Conservation (phyloP, 345 rosid genomes). For the Melastoma malabathricum region DNA sequence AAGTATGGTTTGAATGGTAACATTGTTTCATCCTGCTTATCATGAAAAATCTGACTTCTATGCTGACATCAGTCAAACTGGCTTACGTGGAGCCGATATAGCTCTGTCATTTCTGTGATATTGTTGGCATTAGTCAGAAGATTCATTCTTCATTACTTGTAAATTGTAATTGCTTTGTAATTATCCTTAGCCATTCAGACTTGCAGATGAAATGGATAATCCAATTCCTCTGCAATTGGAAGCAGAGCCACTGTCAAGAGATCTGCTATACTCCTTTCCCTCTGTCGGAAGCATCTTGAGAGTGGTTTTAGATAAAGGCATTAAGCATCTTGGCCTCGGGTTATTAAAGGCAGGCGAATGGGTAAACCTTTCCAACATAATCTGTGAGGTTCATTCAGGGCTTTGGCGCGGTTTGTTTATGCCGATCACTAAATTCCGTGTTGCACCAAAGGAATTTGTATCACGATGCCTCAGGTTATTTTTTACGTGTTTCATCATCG, state of each 20-base stretch:
- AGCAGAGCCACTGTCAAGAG: slow-evolving; percentile 39
- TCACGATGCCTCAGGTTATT: slow-evolving; percentile 40
- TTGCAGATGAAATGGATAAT: slow-evolving; percentile 35
- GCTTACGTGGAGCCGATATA: too few relatives aligned
- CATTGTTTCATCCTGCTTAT: too few relatives aligned
- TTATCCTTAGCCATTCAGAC: slow-evolving; percentile 14
- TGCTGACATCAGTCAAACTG: not conserved
- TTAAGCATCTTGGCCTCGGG: slow-evolving; percentile 20
- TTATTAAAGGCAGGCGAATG: slow-evolving; percentile 42
- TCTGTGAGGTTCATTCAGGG: slow-evolving; percentile 46
- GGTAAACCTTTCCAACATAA: slow-evolving; percentile 41
- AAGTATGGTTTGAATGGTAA: too few relatives aligned
- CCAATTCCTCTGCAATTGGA: slow-evolving; percentile 39
- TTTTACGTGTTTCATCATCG: not conserved
- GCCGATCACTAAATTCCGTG: slow-evolving; percentile 29
- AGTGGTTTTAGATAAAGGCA: slow-evolving; percentile 27
- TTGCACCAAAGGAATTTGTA: slow-evolving; percentile 22
- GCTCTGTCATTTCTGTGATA: too few relatives aligned
- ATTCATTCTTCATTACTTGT: too few relatives aligned
- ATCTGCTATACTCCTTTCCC: slow-evolving; percentile 46
- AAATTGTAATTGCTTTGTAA: too few relatives aligned
- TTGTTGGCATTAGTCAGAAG: not conserved
- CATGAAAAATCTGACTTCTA: too few relatives aligned
- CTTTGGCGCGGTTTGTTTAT: slow-evolving; percentile 51
- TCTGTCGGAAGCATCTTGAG: slow-evolving; percentile 61